Evolutionary conservation across 805 yeast species (phyloP).

Genomic region (Saitoella complicata): DNA sequence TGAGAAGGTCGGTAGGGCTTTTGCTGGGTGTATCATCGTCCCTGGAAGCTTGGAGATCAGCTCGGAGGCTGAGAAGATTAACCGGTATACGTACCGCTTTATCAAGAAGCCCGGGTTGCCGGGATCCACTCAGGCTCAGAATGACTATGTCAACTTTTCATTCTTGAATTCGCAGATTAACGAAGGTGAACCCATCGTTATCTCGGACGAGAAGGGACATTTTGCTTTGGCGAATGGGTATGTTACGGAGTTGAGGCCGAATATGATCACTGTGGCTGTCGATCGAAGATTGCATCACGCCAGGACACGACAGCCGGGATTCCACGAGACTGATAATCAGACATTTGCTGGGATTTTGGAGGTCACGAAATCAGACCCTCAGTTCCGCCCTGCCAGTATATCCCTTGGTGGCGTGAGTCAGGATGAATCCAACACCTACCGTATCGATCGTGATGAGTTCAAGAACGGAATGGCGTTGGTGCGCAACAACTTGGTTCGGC

Average conservation of each 20-base stretch:
- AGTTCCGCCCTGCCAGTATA: no score
- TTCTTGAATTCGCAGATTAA: slow-evolving; percentile 32
- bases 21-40: slow-evolving; percentile 22
- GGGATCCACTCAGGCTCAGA: slow-evolving; percentile 4
- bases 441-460: slow-evolving; percentile 71
- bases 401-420: no score
- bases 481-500: slow-evolving; percentile 53
- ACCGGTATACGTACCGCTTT: slow-evolving; percentile 2
- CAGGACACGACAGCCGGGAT: no score
- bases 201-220: slow-evolving; percentile 71
- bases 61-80: neutral
- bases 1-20: slow-evolving; percentile 47
- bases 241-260: slow-evolving; percentile 30
- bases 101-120: slow-evolving; percentile 1
- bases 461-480: slow-evolving; percentile 62
- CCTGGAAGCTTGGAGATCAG: neutral
- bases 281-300: slow-evolving; percentile 30
- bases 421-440: slow-evolving; percentile 20
- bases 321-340: neutral
- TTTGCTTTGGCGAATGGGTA: slow-evolving; percentile 54
- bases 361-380: slow-evolving; percentile 3
- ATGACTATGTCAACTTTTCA: slow-evolving; percentile 4
- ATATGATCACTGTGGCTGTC: slow-evolving; percentile 33
- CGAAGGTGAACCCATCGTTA: slow-evolving; percentile 44
- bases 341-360: neutral